Evolutionary conservation across 176 grass and related monocot genomes (phyloP), one percentile per base, ranked within the genome.

Genomic region (Leersia perrieri): DNA sequence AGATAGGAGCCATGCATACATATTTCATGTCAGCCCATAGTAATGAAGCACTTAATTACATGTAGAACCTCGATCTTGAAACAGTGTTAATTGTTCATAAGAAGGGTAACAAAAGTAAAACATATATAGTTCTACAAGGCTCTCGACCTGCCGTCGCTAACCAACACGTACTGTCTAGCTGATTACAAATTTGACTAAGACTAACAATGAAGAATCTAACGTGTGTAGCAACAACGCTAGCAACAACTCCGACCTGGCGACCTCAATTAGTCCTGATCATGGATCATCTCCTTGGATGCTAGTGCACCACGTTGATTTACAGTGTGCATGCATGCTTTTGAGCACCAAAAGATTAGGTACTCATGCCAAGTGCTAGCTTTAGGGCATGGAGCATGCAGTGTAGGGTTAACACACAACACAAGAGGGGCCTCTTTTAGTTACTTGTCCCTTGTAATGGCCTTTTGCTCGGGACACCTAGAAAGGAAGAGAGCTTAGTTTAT

Each of bases 331-430:
- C 44, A 13, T 66, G 72, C 45, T 73, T 73, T 73, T 27, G 18
- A 79, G 41, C 20, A 18, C 32, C 2, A 7, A 51, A 44, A 44
- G 63, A 72, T 78, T 72, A 78, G 74, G 75, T 79, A 65, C 40
- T 79, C 10, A 38, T 13, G 26, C 28, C 12, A 33, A 18, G 41
- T 41, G 20, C 1, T 53, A 53, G 76, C 69, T 74, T 86, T 67
- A 44, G 69, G 68, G 68, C 42, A 79, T 28, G 84, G 47, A 70
- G 47, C 63, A 20, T 44, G 68, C 84, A 57, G 20, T 86, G 84
- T 60, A 86, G 76, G 84, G 77, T 64, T 74, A 80, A 67, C 69
- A 25, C 76, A 80, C 69, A 58, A 20, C 84, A 86, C 68, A 57
- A 73, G 9, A 14, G 27, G 22, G 33, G 3, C 0, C 34, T 35